Evolutionary conservation across 2,329 filamentous ascomycete species (phyloP).

Genomic region (Scortechinia acanthostroma): DNA sequence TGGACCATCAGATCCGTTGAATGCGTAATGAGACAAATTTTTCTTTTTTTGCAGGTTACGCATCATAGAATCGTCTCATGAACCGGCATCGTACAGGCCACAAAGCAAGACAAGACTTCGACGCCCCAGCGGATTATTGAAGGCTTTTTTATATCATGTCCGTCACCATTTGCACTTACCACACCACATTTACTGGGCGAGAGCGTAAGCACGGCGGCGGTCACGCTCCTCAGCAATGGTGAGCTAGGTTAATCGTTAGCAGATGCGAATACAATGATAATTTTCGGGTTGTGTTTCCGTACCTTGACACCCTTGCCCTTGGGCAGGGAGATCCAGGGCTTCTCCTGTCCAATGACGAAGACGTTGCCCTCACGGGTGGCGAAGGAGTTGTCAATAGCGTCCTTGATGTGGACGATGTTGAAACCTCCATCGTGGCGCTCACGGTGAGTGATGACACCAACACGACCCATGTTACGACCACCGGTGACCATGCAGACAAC

Average conservation of each 20-base stretch:
- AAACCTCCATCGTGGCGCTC: slow-evolving; percentile 99
- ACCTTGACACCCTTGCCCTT: slow-evolving; percentile 97
- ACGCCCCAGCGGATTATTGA: slow-evolving; percentile 18
- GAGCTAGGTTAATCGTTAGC: slow-evolving; percentile 48
- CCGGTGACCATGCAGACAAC: slow-evolving; percentile 97
- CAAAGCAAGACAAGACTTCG: slow-evolving; percentile 24
- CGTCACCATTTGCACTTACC: not conserved
- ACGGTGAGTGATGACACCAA: slow-evolving; percentile 99
- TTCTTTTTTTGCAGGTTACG: too few species aligned
- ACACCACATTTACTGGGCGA: not conserved
- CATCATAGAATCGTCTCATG: too few species aligned
- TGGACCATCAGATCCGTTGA: too few species aligned
- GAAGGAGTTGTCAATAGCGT: slow-evolving; percentile 99
- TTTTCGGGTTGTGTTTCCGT: not conserved
- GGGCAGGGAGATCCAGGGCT: slow-evolving; percentile 98
- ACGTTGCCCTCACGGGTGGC: slow-evolving; percentile 99
- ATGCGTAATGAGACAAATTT: too few species aligned
- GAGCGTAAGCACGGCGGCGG: slow-evolving; percentile 68
- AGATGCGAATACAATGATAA: too few species aligned
- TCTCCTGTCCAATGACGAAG: slow-evolving; percentile 96
- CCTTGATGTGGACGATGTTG: slow-evolving; percentile 99
- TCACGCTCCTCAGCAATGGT: slow-evolving; percentile 98
- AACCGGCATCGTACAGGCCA: slow-evolving; percentile 21
- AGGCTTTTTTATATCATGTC: not conserved
- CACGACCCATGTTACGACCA: slow-evolving; percentile 99